Evolutionary conservation across 2,329 filamentous ascomycete species (phyloP), one percentile per base, ranked within the genome.

Genomic region (Fusarium abutilonis): DNA sequence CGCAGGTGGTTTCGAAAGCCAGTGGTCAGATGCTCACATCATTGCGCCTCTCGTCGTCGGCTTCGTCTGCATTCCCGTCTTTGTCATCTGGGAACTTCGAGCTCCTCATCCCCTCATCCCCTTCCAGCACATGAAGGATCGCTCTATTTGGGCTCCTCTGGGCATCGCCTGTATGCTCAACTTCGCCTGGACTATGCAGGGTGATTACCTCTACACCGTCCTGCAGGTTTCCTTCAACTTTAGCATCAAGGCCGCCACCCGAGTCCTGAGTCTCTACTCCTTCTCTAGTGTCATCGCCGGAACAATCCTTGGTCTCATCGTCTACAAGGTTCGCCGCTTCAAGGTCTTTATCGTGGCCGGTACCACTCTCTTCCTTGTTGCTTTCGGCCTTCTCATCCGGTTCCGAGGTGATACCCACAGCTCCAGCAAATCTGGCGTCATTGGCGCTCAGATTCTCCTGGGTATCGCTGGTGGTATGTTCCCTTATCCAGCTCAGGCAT

Each of bases 401-500:
- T 89, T 79, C 77, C 84, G 87, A n/a, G 86, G 86, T 32, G 80
- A 81, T 6, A 68, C 77, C 10, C 73, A 68, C 15, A 53, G 66
- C 0, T 72, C 77, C 9, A 78, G 75, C 57, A 77, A 84, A 52
- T 78, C 81, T 2, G 87, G 87, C 26, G 78, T 89, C 52, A 84
- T 89, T 55, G 86, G 82, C 14, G 86, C 83, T 2, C 85, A 89
- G 70, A 77, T 89, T 8, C 74, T 89, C 6, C 79, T 89, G 1
- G 87, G 87, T 64, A 78, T 89, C 47, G 85, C 85, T 1, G 86
- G 86, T 38, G 87, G 87, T 45, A 77, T 89, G 74, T 89, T 89
- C 73, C 77, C 80, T 0, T 82, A 82, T 67, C 77, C 79, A 4
- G 76, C 79, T 1, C 79, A 81, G 65, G 79, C 79, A 2, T 79